phyloP scores from a whole-genome alignment of 176 grass and related monocot genomes.

The Saccharum spontaneum region DNA sequence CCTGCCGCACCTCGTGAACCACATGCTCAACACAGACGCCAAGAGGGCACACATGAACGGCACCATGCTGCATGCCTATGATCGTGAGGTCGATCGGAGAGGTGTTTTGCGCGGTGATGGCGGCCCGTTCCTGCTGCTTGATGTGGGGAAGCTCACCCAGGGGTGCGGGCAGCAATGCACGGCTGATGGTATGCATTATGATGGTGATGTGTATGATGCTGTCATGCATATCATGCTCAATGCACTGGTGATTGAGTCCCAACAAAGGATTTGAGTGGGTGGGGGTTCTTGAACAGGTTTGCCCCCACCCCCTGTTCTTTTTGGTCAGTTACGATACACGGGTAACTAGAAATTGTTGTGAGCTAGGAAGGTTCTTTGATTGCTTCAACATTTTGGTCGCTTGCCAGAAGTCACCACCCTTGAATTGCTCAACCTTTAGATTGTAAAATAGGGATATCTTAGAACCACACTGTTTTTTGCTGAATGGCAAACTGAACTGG shows the following conservation, averaged over 20 bases:
- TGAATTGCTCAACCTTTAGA: constrained; percentile 42
- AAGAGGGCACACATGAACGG: constrained; percentile 78
- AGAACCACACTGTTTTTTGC: constrained; percentile 43
- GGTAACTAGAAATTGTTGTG: constrained; percentile 53
- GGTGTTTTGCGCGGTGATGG: constrained; percentile 43
- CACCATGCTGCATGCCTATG: constrained; percentile 59
- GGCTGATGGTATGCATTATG: constrained; percentile 82
- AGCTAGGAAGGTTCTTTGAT: constrained; percentile 51
- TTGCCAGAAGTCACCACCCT: constrained; percentile 11
- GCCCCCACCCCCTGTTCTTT: constrained; percentile 44
- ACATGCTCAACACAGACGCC: constrained; percentile 80
- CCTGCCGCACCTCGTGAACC: constrained; percentile 63
- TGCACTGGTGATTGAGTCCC: constrained; percentile 80
- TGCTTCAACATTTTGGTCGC: constrained; percentile 26
- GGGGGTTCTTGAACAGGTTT: constrained; percentile 59
- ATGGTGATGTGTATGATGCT: constrained; percentile 63
- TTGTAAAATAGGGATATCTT: constrained; percentile 46
- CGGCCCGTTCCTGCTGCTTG: constrained; percentile 61
- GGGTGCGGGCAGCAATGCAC: constrained; percentile 76
- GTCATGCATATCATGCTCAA: constrained; percentile 90
- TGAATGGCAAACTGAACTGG: constrained; percentile 21
- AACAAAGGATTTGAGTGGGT: constrained; percentile 64
- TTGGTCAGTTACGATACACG: constrained; percentile 32
- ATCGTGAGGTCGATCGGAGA: constrained; percentile 53
- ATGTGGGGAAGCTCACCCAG: constrained; percentile 56